These are phyloP conservation scores for Pichia sp. DNA, from an alignment of 1,139 yeast genomes.

Conservation along the genomic window DNA sequence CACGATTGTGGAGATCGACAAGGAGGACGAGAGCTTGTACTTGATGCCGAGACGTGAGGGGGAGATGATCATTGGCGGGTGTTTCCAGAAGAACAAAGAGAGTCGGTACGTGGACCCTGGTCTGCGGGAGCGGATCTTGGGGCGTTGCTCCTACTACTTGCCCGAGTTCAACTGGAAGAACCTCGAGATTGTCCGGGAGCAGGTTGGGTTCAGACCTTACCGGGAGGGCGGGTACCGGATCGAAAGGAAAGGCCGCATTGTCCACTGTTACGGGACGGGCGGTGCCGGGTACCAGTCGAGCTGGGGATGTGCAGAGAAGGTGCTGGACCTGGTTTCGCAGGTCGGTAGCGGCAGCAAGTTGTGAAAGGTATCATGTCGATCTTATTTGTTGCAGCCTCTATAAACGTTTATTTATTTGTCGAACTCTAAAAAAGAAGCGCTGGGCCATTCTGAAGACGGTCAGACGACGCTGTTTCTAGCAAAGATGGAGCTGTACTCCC, in stretches of 20 bases:
- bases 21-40: slow-evolving; percentile 39
- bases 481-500: slow-evolving; percentile 5
- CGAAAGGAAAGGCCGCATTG: slow-evolving; percentile 24
- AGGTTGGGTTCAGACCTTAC: slow-evolving; percentile 48
- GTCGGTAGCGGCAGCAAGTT: slow-evolving; percentile 7
- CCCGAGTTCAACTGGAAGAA: slow-evolving; percentile 41
- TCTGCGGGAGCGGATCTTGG: slow-evolving; percentile 38
- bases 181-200: slow-evolving; percentile 41
- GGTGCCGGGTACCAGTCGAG: slow-evolving; percentile 48
- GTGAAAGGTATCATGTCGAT: not conserved
- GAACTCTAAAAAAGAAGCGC: no score
- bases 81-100: slow-evolving; percentile 34
- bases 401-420: no score
- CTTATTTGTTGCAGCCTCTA: not conserved
- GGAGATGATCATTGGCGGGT: slow-evolving; percentile 51
- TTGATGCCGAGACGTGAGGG: slow-evolving; percentile 54
- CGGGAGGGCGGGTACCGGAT: slow-evolving; percentile 43
- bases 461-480: not conserved
- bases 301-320: slow-evolving; percentile 23
- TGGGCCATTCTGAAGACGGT: not conserved
- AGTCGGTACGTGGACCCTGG: slow-evolving; percentile 34
- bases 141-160: slow-evolving; percentile 39
- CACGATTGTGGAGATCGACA: slow-evolving; percentile 31
- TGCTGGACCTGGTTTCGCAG: slow-evolving; percentile 5
- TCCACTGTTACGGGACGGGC: slow-evolving; percentile 52